Evolutionary conservation across 352 stramenopile genomes (phyloP), one percentile per base, ranked within the genome.

Genomic region (Pythium dissotocum): DNA sequence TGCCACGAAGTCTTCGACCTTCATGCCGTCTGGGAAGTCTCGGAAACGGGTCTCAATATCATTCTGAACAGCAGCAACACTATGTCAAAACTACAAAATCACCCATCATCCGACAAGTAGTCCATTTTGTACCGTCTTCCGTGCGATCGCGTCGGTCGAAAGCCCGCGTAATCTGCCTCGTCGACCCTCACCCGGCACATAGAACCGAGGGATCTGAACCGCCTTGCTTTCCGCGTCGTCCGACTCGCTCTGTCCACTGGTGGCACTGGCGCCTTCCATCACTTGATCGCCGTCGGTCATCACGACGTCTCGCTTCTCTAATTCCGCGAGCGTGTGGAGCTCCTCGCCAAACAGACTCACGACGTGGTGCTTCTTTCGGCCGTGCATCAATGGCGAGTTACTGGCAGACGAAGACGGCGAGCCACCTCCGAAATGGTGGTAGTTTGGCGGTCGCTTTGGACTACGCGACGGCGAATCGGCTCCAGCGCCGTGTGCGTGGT

Each of bases 1-100:
- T 6, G 93, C 83, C 40, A 98, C 96, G 69, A 95, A 95, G 55
- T 92, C 83, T 59, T 94, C 85, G 12, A 94, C 82, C 53, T 90
- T 92, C 83, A 95, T 93, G 40, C 87, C 87, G 14, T 95, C 85
- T 1, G 84, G 72, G 54, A 91, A 93, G 24, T 94, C 83, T 16
- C 76, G 71, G 54, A 95, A 95, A 6, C 85, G 84, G 24, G 82
- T 74, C 46, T 94, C 87, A 63, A 95, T 94, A 58, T 94, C 87
- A 33, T 63, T 67, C 74, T 85, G 54, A 21, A 58, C 0, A 26
- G 24, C 52, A 48, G 10, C 51, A 42, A 35, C 21, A 53, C 10
- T 7, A 59, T 13, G 14, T 24, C 21, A 24, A 24, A 9, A 55
- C 14, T 8, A 49, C 40, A 49, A 44, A 58, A 12, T 44, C 10